Evolutionary conservation across 106 monocot genomes (phyloP).

Genomic region (Ottelia alismoides): DNA sequence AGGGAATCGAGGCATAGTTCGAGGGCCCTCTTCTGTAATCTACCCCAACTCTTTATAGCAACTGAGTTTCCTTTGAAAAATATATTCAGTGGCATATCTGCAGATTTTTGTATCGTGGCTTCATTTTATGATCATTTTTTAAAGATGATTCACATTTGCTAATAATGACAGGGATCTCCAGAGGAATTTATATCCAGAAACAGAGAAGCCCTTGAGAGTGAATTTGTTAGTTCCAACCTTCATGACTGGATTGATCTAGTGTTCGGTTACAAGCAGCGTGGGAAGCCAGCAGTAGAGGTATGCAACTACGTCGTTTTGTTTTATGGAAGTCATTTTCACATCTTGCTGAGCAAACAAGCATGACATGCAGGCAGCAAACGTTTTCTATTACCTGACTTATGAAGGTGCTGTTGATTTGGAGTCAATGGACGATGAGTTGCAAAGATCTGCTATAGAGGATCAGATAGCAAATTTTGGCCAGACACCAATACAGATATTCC

Average conservation of each 20-base stretch:
- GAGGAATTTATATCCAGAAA: conserved; percentile 87
- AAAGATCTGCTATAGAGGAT: conserved; percentile 94
- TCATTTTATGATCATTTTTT: too few species aligned
- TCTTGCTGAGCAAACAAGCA: too few species aligned
- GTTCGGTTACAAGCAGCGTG: conserved; percentile 98
- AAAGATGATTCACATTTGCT: background rate
- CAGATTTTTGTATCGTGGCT: too few species aligned
- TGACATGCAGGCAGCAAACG: conserved; percentile 93
- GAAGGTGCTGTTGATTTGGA: conserved; percentile 99
- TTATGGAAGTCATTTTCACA: too few species aligned
- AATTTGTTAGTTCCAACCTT: conserved; percentile 98
- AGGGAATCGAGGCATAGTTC: too few species aligned
- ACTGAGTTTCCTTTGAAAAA: too few species aligned
- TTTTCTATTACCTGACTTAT: conserved; percentile 97
- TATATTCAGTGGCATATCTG: too few species aligned
- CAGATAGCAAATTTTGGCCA: conserved; percentile 99
- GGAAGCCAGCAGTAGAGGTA: conserved; percentile 95
- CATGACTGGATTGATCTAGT: conserved; percentile 98
- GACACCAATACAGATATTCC: conserved; percentile 93
- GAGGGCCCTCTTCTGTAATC: too few species aligned
- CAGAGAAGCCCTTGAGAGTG: conserved; percentile 97
- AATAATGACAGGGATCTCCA: conserved; percentile 47
- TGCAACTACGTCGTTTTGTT: too few species aligned
- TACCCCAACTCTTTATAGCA: too few species aligned
- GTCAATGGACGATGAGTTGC: conserved; percentile 77